Base-by-base conservation (phyloP, 768 basidiomycete species). In the Suillus subaureus region DNA sequence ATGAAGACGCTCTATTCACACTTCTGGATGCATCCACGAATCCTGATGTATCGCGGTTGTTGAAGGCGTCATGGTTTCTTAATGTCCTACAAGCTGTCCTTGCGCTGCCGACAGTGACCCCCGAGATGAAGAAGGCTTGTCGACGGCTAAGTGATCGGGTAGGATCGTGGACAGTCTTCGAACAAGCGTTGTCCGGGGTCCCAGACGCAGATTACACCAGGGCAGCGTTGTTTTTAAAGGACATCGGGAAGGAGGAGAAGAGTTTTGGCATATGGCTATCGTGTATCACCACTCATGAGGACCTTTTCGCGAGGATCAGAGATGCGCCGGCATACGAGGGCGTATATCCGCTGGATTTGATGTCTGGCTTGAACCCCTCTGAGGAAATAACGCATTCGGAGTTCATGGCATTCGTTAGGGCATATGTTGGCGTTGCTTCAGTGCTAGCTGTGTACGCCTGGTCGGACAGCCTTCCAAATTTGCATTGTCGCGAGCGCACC, bases 371-470 rank as follows among this genome's bases (percentile, higher is more conserved):
- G 65, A 79, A 65, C 68, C 68, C 58, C 64, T 57, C 51, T 28
- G 47, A 64, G 15, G 28, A 69, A 2, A 71, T 76, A 47, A 77
- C 84, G 4, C 85, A 88, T 71, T 81, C 81, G 33, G 87, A 88
- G 55, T 90, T 93, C 67, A 74, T 92, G 21, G 77, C 81, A 0
- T 89, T 91, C 66, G 79, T 90, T 12, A 83, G 89, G 64, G 89
- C 89, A 0, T 87, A 85, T 67, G 77, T 93, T 56, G 92, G 92
- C 1, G 82, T 93, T 9, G 82, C 87, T 3, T 81, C 83, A 61
- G 86, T 92, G 16, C 76, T 94, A 16, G 87, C 87, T 2, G 89
- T 90, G 40, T 89, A 89, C 71, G 89, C 90, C 4, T 94, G 91
- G 89, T 86, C 92, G 15, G 92, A 93, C 70, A 91, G 90, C 73